Percentiles rank a stretch among this genome's conserved stretches.
Evolutionary conservation across 2,329 filamentous ascomycete genomes (phyloP).

Genomic region (Colletotrichum truncatum): DNA sequence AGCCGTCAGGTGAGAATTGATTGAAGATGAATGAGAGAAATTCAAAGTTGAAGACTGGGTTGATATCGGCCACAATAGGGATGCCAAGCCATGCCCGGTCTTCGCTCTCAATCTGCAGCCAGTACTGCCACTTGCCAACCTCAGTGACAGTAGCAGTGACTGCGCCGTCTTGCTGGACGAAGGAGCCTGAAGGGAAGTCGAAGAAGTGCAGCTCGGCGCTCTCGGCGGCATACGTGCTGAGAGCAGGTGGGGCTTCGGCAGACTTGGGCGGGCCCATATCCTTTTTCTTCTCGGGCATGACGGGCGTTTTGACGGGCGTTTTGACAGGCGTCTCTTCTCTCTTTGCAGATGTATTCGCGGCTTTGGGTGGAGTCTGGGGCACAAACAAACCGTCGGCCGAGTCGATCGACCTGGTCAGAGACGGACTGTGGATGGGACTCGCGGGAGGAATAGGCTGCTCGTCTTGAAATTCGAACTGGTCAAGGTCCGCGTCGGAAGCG

Average conservation of each 20-base stretch:
- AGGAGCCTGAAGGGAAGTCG: constrained; percentile 87
- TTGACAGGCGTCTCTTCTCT: constrained; percentile 44
- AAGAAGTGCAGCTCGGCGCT: constrained; percentile 90
- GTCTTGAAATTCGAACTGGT: constrained; percentile 81
- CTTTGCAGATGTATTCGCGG: constrained; percentile 58
- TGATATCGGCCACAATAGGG: constrained; percentile 87
- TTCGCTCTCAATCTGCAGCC: constrained; percentile 83
- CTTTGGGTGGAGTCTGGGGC: constrained; percentile 45
- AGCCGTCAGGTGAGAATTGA: constrained; percentile 87
- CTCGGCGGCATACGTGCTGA: constrained; percentile 79
- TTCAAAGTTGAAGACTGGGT: constrained; percentile 97
- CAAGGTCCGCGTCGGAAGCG: constrained; percentile 82
- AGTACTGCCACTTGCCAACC: constrained; percentile 92
- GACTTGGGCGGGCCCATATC: constrained; percentile 56
- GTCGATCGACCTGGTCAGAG: constrained; percentile 63
- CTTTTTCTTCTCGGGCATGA: constrained; percentile 43
- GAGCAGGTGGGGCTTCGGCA: constrained; percentile 73
- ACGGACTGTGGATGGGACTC: constrained; percentile 69
- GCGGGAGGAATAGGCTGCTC: constrained; percentile 72
- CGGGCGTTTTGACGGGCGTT: constrained; percentile 39
- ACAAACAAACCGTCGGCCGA: constrained; percentile 64
- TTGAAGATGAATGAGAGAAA: constrained; percentile 99
- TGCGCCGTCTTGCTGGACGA: constrained; percentile 79
- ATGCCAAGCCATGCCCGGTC: constrained; percentile 89
- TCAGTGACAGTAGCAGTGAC: constrained; percentile 86